Conservation (phyloP, 768 basidiomycete genomes). For the Termitomyces sp. region DNA sequence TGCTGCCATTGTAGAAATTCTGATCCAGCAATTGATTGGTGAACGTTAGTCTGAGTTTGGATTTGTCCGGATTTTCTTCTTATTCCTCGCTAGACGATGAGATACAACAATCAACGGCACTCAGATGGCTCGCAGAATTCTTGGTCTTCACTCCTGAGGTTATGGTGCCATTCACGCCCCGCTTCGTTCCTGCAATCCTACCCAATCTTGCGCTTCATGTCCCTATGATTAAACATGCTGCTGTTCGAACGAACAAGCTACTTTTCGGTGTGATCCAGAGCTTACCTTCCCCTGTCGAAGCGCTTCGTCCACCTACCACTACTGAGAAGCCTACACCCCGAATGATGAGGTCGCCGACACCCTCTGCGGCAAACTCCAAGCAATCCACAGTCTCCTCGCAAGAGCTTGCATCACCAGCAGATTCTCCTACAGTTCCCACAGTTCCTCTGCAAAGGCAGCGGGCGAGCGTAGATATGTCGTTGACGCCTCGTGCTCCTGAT, state of each 20-base stretch:
- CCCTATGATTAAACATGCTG: constrained; percentile 81
- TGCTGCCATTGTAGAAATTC: constrained; percentile 86
- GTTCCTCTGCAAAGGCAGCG: constrained; percentile 19
- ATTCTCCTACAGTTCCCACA: constrained; percentile 19
- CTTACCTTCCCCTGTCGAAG: constrained; percentile 68
- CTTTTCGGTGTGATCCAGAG: constrained; percentile 82
- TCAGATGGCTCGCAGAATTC: constrained; percentile 91
- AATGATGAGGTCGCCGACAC: constrained; percentile 52
- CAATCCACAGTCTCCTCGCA: constrained; percentile 43
- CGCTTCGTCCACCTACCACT: constrained; percentile 20
- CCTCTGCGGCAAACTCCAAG: constrained; percentile 40
- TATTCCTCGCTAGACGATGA: constrained; percentile 66
- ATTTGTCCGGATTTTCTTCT: constrained; percentile 1
- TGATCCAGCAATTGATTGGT: constrained; percentile 78
- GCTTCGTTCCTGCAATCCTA: constrained; percentile 87
- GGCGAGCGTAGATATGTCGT: constrained; percentile 29
- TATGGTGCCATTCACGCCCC: constrained; percentile 91
- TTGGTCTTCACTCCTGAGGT: constrained; percentile 83
- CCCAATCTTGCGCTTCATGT: constrained; percentile 94
- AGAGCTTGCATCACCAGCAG: constrained; percentile 39
- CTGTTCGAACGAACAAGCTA: constrained; percentile 79
- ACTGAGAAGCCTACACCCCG: constrained; percentile 30
- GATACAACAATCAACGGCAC: constrained; percentile 91
- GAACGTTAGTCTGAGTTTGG: constrained; percentile 55
- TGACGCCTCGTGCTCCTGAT: constrained; percentile 32